Base-by-base conservation (phyloP, 768 basidiomycete species). In the Strobilomyces confusus region DNA sequence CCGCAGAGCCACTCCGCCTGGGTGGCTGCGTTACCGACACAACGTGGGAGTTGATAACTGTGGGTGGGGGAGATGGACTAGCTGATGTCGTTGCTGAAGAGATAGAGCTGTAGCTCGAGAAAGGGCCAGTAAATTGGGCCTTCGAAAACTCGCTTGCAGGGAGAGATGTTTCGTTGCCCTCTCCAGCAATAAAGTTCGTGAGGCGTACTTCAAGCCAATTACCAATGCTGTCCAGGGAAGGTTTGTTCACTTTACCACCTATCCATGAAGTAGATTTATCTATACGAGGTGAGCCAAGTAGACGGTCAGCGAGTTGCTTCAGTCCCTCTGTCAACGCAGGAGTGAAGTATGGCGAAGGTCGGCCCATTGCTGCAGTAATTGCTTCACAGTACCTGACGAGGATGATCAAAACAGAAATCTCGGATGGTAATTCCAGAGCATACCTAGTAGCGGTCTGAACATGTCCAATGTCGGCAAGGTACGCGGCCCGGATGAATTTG, bases 151-250 rank as follows among this genome's bases (percentile, higher is more conserved):
- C 69, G 32, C 34, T 63, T 12, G 79, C 69, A 15, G 74, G 73
- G 14, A 69, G 64, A 23, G 69, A 59, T 11, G 73, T 67, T 30
- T 71, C 69, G 36, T 88, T 88, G n/a, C 77, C 80, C 48, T 97
- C 94, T 2, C 95, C 97, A 9, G 95, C 91, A 55, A 99, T 93
- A 60, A 99, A 86, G 65, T 95, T 95, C 15, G 92, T 92, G 64
- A 99, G 82, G 17, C 89, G 82, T 13, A 90, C 88, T 71, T 93
- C 95, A 23, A 98, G 77, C 87, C 94, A 98, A 41, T 84, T 87
- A 25, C 94, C 89, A 45, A 98, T 83, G 32, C 85, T 86, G 67
- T 98, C 94, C 43, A 98, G 77, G 55, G 90, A 95, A 3, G 97
- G 94, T 62, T 95, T 93, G 33, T 84, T 79, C 57, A 95, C 77